phyloP scores from a whole-genome alignment of 768 basidiomycete genomes.

The Calvatia gigantea region DNA sequence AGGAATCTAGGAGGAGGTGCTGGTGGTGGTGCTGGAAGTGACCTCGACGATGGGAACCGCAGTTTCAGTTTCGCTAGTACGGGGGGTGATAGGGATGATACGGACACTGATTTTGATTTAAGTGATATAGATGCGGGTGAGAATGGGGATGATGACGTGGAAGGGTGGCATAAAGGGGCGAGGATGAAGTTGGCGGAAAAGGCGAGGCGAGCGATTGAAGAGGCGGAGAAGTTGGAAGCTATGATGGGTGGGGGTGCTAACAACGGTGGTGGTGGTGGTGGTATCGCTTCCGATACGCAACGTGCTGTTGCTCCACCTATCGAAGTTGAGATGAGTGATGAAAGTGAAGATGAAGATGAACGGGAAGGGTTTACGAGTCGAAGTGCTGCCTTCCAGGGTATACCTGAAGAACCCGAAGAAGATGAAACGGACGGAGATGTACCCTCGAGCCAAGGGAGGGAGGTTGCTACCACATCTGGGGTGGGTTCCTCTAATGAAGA shows the following conservation, averaged over 20 bases:
- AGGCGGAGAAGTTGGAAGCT: conserved; percentile 46
- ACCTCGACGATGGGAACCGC: conserved; percentile 51
- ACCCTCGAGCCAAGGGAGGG: not conserved
- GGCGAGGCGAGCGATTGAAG: conserved; percentile 60
- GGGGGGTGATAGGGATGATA: conserved; percentile 53
- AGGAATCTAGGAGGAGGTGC: too few species aligned
- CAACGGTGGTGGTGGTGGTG: too few species aligned
- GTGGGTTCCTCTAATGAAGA: conserved; percentile 7
- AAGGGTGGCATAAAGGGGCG: conserved; percentile 64
- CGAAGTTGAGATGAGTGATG: conserved; percentile 73
- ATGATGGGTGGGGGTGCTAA: conserved; percentile 31
- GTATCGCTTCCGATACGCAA: conserved; percentile 18
- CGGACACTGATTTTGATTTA: conserved; percentile 49
- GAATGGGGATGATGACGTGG: conserved; percentile 30
- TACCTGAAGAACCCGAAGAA: conserved; percentile 70
- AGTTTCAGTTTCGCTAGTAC: conserved; percentile 80
- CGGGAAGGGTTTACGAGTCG: conserved; percentile 33
- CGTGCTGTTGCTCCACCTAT: conserved; percentile 53
- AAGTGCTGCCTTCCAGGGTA: conserved; percentile 39
- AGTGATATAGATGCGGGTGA: conserved; percentile 44
- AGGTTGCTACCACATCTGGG: not conserved
- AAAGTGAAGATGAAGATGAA: conserved; percentile 67
- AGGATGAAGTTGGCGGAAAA: conserved; percentile 67
- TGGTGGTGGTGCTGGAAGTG: too few species aligned
- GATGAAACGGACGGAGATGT: conserved; percentile 15